These are phyloP conservation scores for Coemansia brasiliensis DNA, from an alignment of 192 early-diverging fungal species.

Conservation along the genomic window DNA sequence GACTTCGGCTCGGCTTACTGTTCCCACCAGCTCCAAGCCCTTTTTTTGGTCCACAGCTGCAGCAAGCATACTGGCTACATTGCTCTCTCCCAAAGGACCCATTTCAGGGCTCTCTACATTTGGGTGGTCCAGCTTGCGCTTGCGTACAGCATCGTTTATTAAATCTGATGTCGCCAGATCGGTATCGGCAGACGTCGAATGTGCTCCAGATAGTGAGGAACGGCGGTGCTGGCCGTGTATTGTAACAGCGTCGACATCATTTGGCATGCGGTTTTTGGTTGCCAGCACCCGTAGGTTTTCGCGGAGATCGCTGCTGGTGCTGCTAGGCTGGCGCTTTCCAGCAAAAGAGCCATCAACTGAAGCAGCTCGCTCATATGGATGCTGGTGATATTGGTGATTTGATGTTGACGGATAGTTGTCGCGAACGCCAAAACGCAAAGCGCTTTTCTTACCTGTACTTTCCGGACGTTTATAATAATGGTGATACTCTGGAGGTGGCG, in stretches of 20 bases:
- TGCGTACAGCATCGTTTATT: not conserved
- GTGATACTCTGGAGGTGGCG: not conserved
- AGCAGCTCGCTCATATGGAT: not conserved
- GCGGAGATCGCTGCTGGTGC: not conserved
- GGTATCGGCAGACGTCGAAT: no score
- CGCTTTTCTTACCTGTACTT: no score
- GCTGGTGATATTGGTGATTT: not conserved
- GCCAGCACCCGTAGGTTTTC: constrained; percentile 7
- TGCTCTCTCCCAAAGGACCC: not conserved
- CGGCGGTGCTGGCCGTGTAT: not conserved
- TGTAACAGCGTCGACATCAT: not conserved
- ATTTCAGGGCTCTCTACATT: not conserved
- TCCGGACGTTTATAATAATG: no score
- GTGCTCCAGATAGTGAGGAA: not conserved
- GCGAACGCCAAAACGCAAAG: not conserved
- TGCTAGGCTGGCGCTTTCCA: not conserved
- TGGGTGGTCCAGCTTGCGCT: constrained; percentile 21
- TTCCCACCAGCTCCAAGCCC: constrained; percentile 24
- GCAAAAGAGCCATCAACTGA: not conserved
- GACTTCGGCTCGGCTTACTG: constrained; percentile 30
- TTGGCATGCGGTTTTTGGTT: not conserved
- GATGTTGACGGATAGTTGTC: not conserved
- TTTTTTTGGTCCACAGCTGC: not conserved
- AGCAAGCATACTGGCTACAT: constrained; percentile 3
- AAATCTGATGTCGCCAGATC: no score